Base-by-base conservation (phyloP, 805 yeast species). In the Barnettozyma sp. region DNA sequence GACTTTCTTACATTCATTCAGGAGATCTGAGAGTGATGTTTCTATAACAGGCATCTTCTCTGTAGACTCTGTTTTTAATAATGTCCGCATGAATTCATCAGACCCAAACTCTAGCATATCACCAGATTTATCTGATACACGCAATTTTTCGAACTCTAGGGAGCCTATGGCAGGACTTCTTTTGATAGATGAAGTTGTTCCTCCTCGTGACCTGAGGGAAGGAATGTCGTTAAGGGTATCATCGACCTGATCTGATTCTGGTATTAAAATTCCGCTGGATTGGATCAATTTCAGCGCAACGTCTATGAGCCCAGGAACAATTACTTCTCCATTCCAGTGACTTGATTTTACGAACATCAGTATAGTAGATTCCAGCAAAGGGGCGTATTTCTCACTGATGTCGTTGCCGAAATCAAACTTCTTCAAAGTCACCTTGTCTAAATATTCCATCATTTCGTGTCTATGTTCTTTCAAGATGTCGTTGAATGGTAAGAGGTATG, bases 401-500 rank as follows among this genome's bases (percentile, higher is more conserved):
- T 15, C 19, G 18, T 73, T 74, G 33, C 70, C 70, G 52, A 79
- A 78, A 47, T 78, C 90, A 48, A 78, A 59, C 46, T 76, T 78
- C 36, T 83, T 63, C 5, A 78, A 78, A 0, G 94, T 81, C 21
- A 88, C 68, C 40, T 72, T 74, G 50, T 76, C 84, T 46, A 82
- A 72, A 59, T 84, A 90, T 13, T 74, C 76, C n/a, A 66, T 49
- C 7, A 87, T 59, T 45, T 83, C 84, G 0, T 46, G 58, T 35
- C 68, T 68, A 48, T 81, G 78, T 12, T 61, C 64, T 3, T 66
- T 63, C 15, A 90, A 66, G 47, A 90, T 87, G 3, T 37, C 45
- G 56, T 92, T 90, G 75, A 90, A 69, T 22, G 62, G 65, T 14
- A 71, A 64, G 59, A 90, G 63, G 66, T 80, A 85, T 0, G 92